Evolutionary conservation across 805 yeast genomes (phyloP).

Genomic region (Lachancea nothofagi): DNA sequence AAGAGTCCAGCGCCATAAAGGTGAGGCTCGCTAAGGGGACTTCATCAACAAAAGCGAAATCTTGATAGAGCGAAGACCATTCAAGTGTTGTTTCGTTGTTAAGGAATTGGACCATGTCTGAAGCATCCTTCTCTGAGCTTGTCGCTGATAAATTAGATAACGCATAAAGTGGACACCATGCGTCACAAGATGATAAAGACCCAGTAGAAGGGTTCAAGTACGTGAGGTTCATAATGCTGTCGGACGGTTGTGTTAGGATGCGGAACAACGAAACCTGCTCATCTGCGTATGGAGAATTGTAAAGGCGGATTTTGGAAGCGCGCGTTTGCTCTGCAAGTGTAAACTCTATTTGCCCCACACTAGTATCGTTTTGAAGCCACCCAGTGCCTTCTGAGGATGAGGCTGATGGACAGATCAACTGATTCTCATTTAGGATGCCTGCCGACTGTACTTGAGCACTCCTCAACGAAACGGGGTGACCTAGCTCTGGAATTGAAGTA

Average conservation of each 20-base stretch:
- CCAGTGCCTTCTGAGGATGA: constrained; percentile 27
- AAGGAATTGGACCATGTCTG: constrained; percentile 19
- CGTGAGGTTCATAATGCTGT: constrained; percentile 87
- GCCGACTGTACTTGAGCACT: constrained; percentile 47
- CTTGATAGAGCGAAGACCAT: constrained; percentile 53
- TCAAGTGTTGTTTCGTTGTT: constrained; percentile 35
- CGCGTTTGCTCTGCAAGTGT: constrained; percentile 47
- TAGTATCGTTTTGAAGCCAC: constrained; percentile 49
- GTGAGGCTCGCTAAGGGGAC: constrained; percentile 57
- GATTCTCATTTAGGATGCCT: constrained; percentile 32
- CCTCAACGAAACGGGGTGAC: constrained; percentile 56
- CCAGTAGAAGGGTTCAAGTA: constrained; percentile 72
- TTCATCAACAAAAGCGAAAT: constrained; percentile 71
- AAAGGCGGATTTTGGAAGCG: constrained; percentile 72
- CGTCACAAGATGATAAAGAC: constrained; percentile 63
- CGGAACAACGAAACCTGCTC: constrained; percentile 57
- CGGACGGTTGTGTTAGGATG: constrained; percentile 67
- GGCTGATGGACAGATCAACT: constrained; percentile 55
- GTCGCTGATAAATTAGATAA: constrained; percentile 32
- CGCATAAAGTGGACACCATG: constrained; percentile 73
- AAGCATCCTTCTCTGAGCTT: constrained; percentile 26
- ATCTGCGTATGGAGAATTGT: constrained; percentile 47
- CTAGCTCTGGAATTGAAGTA: constrained; percentile 40
- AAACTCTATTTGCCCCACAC: constrained; percentile 63
- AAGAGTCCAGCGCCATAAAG: constrained; percentile 58